A percentile compares a stretch with the other conserved stretches of the same genome.
phyloP scores from a whole-genome alignment of 179 eudicot genomes.

The Amaranthus tricolor region DNA sequence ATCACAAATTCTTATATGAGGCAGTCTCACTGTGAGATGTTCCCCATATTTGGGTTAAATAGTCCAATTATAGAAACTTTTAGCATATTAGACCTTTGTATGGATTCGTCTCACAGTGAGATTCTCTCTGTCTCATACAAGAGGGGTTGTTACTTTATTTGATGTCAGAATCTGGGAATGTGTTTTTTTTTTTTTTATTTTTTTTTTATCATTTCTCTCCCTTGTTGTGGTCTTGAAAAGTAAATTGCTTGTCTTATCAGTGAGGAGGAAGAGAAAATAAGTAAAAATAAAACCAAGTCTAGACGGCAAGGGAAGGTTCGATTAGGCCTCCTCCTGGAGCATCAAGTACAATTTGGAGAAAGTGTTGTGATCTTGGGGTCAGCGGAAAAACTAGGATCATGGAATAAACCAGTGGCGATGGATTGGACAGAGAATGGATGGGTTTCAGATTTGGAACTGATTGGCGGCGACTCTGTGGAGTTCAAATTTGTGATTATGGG shows the following conservation, averaged over 20 bases:
- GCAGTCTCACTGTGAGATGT: too few relatives aligned
- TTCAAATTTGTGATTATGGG: slow-evolving; percentile 71
- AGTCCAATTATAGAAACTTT: too few relatives aligned
- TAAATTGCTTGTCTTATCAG: slow-evolving; percentile 33
- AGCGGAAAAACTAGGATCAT: slow-evolving; percentile 65
- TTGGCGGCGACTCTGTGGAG: slow-evolving; percentile 55
- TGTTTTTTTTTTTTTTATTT: too few relatives aligned
- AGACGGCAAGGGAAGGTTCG: slow-evolving; percentile 49
- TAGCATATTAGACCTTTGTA: too few relatives aligned
- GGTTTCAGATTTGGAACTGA: slow-evolving; percentile 56
- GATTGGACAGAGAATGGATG: slow-evolving; percentile 84
- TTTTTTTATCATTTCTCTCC: not conserved
- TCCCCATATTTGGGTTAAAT: too few relatives aligned
- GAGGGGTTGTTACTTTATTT: not conserved
- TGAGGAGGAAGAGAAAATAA: slow-evolving; percentile 41
- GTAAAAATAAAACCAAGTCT: slow-evolving; percentile 27
- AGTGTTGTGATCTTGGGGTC: slow-evolving; percentile 76
- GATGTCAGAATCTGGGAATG: not conserved
- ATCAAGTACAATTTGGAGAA: slow-evolving; percentile 93
- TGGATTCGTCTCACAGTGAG: too few relatives aligned
- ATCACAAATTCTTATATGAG: too few relatives aligned
- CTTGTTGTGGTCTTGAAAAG: not conserved
- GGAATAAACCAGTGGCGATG: slow-evolving; percentile 71
- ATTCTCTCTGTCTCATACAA: too few relatives aligned
- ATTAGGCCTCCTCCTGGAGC: slow-evolving; percentile 54